Base-by-base conservation (phyloP, 352 stramenopile species). In the Nothophytophthora sp. region DNA sequence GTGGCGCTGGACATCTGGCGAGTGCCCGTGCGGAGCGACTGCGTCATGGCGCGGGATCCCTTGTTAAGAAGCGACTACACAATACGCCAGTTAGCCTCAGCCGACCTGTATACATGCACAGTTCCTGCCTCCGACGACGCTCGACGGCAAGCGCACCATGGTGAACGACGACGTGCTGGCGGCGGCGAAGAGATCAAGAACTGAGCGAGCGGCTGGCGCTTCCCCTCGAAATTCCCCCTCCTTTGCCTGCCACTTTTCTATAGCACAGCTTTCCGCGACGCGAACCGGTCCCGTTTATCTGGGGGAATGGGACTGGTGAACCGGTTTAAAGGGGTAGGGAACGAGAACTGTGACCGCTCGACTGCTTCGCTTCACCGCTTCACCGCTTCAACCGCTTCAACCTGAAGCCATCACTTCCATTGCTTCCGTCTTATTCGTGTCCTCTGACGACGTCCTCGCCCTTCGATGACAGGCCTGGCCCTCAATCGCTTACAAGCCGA, bases 1-100 rank as follows among this genome's bases (percentile, higher is more conserved):
- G 81, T 86, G 44, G 80, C 81, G 45, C 65, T 76, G 36, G 85
- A 95, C 85, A 95, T 95, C 56, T 76, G 60, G 64, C 85, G 85
- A 16, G 61, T 76, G 42, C 77, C 73, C 67, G 66, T 44, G 47
- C 75, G 75, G 51, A 88, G 49, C 39, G 76, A 70, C 63, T 84
- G 71, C 42, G 62, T 63, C 50, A 76, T 48, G 50, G 63, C 29
- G 47, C 82, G 78, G 46, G 70, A 78, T 66, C 66, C 64, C 55
- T 83, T 82, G 64, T 61, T 77, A 70, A 86, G 62, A 70, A 88
- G 72, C 60, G 71, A 88, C 76, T 88, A 39, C 18, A 23, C 24
- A 15, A 41, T 15, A 20, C 41, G 7, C 42, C 25, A 40, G 29
- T 12, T 16, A 55, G 19, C 28, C 6, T n/a, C 20, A 35, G 13